Evolutionary conservation across 1,284 basidiomycete species (phyloP), one percentile per base, ranked within the genome.

Genomic region (Heterobasidion parviporum): DNA sequence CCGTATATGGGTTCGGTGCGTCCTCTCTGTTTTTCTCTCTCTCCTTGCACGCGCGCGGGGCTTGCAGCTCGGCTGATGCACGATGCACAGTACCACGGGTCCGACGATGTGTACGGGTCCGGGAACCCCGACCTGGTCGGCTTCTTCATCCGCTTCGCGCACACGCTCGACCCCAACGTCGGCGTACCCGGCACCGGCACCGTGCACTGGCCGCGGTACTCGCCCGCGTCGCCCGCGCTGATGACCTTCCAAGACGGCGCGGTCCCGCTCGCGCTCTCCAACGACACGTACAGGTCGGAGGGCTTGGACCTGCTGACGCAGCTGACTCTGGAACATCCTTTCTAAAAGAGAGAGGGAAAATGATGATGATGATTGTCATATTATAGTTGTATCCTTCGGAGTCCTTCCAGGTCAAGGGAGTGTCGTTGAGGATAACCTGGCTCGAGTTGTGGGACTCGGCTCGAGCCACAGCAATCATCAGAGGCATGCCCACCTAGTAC

Each of bases 181-280:
- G 63, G 60, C 18, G 26, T 6, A 6, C 26, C 26, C 5, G 68
- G 72, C 1, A 64, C 60, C 32, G 64, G 64, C 0, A 63, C 65
- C 8, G 41, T 63, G n/a, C 62, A 65, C 9, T 83, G 81, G 81
- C 81, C 81, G 1, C 66, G 70, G 33, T 82, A 80, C 55, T 70
- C 70, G 2, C 60, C 66, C 0, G 12, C 15, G 3, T 47, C 26
- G 2, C 57, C 55, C 7, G 33, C 54, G 8, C 10, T 56, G 8
- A 59, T 82, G 52, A 73, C 73, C 1, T 76, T 81, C 63, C 58
- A 69, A 9, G 79, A 82, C 57, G 75, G 74, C 0, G 48, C 70
- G n/a, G 59, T 69, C 34, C 63, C 69, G 2, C 63, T 71, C 49
- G 56, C 54, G 1, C 66, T 79, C 47, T 70, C 69, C 1, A 61